These are phyloP conservation scores for Solanum neorickii DNA, from an alignment of 257 asterid genomes.

Conservation along the genomic window DNA sequence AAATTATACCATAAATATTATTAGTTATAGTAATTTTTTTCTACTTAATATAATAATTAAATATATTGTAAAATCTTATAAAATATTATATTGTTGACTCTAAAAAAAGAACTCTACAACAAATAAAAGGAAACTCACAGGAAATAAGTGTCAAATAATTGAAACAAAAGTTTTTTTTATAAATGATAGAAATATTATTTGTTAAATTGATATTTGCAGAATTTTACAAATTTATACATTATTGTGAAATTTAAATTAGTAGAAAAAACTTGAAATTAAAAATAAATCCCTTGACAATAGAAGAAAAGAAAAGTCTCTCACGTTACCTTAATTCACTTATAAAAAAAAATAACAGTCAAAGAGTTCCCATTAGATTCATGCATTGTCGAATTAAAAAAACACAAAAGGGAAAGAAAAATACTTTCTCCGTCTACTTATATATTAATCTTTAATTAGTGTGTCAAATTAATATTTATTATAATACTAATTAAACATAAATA, in stretches of 20 bases:
- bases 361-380: background rate
- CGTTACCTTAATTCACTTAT: background rate
- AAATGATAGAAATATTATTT: background rate
- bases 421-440: background rate
- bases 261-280: background rate
- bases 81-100: too few relatives aligned
- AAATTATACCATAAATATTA: too few relatives aligned
- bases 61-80: too few relatives aligned
- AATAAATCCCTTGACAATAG: background rate
- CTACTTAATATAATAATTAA: fast-evolving
- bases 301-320: background rate
- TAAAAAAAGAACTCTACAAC: too few relatives aligned
- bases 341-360: background rate
- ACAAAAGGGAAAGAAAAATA: background rate
- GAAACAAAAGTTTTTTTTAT: too few relatives aligned
- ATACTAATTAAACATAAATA: too few relatives aligned
- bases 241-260: background rate
- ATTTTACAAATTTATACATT: background rate
- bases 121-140: too few relatives aligned
- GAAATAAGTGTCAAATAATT: too few relatives aligned
- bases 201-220: background rate
- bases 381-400: background rate
- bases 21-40: too few relatives aligned
- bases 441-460: background rate
- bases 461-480: background rate